phyloP scores from a whole-genome alignment of 805 yeast species.

The Ogataea saltuana region DNA sequence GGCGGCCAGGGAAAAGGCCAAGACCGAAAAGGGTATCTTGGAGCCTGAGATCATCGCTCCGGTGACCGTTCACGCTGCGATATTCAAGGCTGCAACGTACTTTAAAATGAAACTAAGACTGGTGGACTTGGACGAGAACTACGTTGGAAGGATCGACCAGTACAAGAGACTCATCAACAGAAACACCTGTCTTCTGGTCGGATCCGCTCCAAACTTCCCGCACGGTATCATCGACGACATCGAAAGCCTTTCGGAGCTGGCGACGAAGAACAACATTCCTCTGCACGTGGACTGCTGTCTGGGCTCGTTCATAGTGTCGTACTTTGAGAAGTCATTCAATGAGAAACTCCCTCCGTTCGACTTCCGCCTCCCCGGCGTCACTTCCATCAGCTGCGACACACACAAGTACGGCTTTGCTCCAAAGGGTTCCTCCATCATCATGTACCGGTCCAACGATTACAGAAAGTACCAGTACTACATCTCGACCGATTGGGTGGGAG shows the following conservation, averaged over 20 bases:
- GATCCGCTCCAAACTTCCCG: constrained; percentile 97
- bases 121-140: constrained; percentile 71
- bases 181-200: constrained; percentile 82
- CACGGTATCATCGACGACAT: constrained; percentile 95
- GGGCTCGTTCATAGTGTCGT: constrained; percentile 89
- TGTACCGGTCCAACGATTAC: constrained; percentile 73
- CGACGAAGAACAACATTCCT: constrained; percentile 70
- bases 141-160: constrained; percentile 61
- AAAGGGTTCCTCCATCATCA: constrained; percentile 88
- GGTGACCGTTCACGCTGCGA: constrained; percentile 88
- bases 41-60: constrained; percentile 91
- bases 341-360: constrained; percentile 61
- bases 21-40: constrained; percentile 54
- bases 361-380: constrained; percentile 87
- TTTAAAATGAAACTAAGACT: constrained; percentile 83
- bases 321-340: constrained; percentile 55
- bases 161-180: constrained; percentile 66
- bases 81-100: constrained; percentile 89
- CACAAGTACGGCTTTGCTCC: constrained; percentile 99
- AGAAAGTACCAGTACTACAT: constrained; percentile 84
- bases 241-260: constrained; percentile 64
- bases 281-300: constrained; percentile 95
- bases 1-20: constrained; percentile 81
- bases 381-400: constrained; percentile 98
- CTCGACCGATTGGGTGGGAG: constrained; percentile 87